A percentile compares a stretch with the other conserved stretches of the same genome.
phyloP scores from a whole-genome alignment of 352 stramenopile genomes.

The Plasmopara viticola region DNA sequence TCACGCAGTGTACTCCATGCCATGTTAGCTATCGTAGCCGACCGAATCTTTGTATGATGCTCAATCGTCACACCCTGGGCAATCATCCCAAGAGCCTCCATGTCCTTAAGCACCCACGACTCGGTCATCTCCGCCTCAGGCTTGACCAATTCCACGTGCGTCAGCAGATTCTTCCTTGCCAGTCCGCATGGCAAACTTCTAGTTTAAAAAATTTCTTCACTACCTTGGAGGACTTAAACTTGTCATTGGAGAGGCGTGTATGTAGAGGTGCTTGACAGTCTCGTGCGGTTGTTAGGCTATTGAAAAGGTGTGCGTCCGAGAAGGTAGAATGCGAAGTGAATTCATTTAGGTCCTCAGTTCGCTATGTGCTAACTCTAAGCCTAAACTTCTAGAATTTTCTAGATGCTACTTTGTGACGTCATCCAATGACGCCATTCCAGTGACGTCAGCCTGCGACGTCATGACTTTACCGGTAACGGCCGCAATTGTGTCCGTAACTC shows the following conservation, averaged over 20 bases:
- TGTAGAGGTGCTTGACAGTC: neutral
- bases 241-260: neutral
- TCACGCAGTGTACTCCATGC: neutral
- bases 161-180: neutral
- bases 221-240: neutral
- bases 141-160: neutral
- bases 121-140: neutral
- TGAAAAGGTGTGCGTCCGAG: neutral
- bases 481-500: neutral
- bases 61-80: neutral
- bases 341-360: neutral
- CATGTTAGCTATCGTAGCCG: neutral
- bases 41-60: neutral
- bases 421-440: neutral
- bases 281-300: neutral
- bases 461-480: neutral
- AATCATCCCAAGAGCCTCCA: neutral
- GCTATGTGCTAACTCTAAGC: neutral
- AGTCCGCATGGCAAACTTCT: conserved; percentile 1
- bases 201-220: neutral
- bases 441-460: neutral
- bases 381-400: neutral
- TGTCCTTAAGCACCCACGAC: neutral
- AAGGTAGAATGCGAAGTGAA: conserved; percentile 1
- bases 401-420: neutral